Base-by-base conservation (phyloP, 2,329 filamentous ascomycete genomes). In the Botryotinia narcissicola region DNA sequence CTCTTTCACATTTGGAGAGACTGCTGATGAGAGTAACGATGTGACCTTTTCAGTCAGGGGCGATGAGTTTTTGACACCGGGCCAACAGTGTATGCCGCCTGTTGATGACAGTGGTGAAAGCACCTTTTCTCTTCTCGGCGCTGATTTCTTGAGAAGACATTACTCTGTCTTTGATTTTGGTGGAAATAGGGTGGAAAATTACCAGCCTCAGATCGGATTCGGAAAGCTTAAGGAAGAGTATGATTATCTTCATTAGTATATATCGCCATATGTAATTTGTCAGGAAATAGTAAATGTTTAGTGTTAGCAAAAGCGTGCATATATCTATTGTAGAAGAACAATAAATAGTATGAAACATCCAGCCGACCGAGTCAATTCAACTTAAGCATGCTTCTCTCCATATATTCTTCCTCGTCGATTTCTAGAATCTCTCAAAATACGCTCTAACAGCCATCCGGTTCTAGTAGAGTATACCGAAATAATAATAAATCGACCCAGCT, bases 161-260 rank as follows among this genome's bases (percentile, higher is more conserved):
- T 71, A 71, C 9, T 62, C 57, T 6, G 16, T 71, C 3, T 71
- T 63, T 51, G 69, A 71, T 25, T 71, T 71, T 48, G 69, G 69
- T 4, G 69, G 42, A 12, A 22, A 12, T 3, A 40, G 10, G 9
- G 59, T 71, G 6, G 59, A 51, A 44, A 10, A 48, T 32, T 71
- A 71, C 20, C 9, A 62, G 22, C 57, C 59, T 18, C 18, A 4
- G 7, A 22, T 71, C 4, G 69, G 69, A 4, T 63, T 71, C 18
- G 69, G 69, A 16, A 54, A 12, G 16, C 40, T 72, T 3, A 72
- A 72, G 70, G 5, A 48, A 18, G 29, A 66, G 25, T 71, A 54
- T 42, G 70, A 71, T 71, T 66, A 66, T 66, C 4, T 42, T 9
- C 9, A 62, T 0, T 40, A 62, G n/a, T 68, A 42, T 42, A 20